phyloP scores from a whole-genome alignment of 306 rosid genomes.

The Citrullus amarus region DNA sequence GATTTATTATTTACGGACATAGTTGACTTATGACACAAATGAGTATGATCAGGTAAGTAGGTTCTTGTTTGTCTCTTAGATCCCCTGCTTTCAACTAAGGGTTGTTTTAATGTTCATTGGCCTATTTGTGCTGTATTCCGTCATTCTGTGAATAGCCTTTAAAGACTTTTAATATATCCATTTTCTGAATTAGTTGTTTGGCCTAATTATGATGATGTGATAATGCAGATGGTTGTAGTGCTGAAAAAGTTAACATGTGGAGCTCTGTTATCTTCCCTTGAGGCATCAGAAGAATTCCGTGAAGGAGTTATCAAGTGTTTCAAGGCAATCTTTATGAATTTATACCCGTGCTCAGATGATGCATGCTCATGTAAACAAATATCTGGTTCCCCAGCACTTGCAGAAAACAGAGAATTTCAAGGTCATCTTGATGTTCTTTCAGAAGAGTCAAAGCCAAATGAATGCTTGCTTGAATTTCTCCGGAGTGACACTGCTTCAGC shows the following conservation, averaged over 20 bases:
- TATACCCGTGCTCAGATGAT: conserved; percentile 46
- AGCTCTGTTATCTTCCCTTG: conserved; percentile 71
- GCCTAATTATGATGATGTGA: conserved; percentile 14
- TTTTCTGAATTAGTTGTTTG: neutral
- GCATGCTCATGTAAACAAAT: conserved; percentile 54
- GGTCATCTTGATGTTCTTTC: conserved; percentile 16
- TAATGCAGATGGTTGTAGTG: conserved; percentile 79
- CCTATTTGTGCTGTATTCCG: neutral
- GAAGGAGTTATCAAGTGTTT: conserved; percentile 80
- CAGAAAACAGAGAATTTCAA: conserved; percentile 24
- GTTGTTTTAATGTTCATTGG: neutral
- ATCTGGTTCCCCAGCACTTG: conserved; percentile 43
- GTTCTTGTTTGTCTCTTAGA: neutral
- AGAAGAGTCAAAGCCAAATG: conserved; percentile 40
- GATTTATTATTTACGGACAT: neutral
- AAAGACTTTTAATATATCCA: neutral
- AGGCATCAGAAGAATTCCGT: conserved; percentile 97
- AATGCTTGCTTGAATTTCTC: conserved; percentile 71
- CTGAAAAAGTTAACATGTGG: conserved; percentile 85
- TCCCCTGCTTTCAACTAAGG: neutral
- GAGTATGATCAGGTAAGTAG: neutral
- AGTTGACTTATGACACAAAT: neutral
- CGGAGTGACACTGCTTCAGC: conserved; percentile 65
- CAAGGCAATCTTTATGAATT: conserved; percentile 49
- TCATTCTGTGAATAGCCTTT: neutral